Evolutionary conservation across 768 basidiomycete species (phyloP), one percentile per base, ranked within the genome.

Genomic region (Leccinum disarticulatum): DNA sequence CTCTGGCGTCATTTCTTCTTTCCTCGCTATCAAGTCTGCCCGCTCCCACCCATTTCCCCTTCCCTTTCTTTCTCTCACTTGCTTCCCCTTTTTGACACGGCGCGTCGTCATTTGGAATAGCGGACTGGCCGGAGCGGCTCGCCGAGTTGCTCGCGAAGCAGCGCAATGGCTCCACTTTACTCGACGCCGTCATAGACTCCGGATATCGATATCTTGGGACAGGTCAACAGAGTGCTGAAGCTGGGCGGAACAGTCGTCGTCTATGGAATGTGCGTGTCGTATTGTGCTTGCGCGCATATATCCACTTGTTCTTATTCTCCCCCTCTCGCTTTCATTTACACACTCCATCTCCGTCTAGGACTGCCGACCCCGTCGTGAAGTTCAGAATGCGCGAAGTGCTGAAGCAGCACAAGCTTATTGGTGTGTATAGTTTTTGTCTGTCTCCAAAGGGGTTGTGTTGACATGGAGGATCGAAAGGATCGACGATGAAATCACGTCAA

Each of bases 331-430:
- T 57, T 61, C 61, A 54, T 59, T 52, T 52, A 28, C 7, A 47
- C 15, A 17, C 10, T 60, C 53, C 52, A 60, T 62, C 17, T 62
- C 58, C 15, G 48, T 9, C 27, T 28, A 49, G 48, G 48, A 27
- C 48, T 28, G 48, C 48, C 27, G 28, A 49, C 25, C 83, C 85
- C 0, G 74, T 79, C 52, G 80, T 90, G 43, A 79, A 76, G 38
- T 80, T 94, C 68, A 88, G 87, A 10, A 93, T 94, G 88, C 82
- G 84, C 17, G 84, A 91, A 63, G 87, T 94, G 27, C 68, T 94
- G 62, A 86, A 82, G 65, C 87, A 91, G 65, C 84, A 88, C 46
- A 83, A 85, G 61, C 75, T 95, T 43, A 77, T 91, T 38, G 92
- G 91, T 91, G 50, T 47, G 80, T 70, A 17, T 19, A 33, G 13